A percentile compares a stretch with the other conserved stretches of the same genome.
Evolutionary conservation across 1,284 basidiomycete genomes (phyloP).

Genomic region (Fomitopsis pinicola): DNA sequence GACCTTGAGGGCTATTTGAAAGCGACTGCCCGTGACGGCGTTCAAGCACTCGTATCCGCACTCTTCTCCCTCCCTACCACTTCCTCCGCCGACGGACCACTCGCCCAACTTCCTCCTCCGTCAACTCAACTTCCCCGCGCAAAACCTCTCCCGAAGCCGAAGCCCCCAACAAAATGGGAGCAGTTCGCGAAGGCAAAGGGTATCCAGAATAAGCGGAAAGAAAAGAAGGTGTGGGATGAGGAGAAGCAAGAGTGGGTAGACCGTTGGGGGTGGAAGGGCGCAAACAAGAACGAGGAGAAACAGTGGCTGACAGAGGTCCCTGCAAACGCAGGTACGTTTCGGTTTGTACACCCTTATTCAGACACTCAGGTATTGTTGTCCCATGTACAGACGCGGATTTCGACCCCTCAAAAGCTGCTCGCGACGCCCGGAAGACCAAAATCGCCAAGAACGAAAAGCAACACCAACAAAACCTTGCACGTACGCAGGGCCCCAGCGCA

Average conservation of each 20-base stretch:
- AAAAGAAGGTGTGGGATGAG: conserved; percentile 92
- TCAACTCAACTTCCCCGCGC: conserved; percentile 80
- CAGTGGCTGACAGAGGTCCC: conserved; percentile 95
- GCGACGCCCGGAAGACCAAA: conserved; percentile 75
- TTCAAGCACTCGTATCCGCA: conserved; percentile 76
- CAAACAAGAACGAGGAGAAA: conserved; percentile 85
- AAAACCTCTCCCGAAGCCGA: conserved; percentile 91
- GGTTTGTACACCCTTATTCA: too few relatives aligned
- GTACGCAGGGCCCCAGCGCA: conserved; percentile 34
- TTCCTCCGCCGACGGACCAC: conserved; percentile 77
- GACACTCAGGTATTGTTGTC: too few relatives aligned
- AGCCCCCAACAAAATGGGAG: conserved; percentile 96
- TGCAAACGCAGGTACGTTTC: conserved; percentile 70
- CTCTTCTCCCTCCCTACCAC: conserved; percentile 84
- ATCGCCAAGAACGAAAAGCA: conserved; percentile 86
- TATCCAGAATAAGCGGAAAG: conserved; percentile 78
- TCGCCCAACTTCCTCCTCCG: conserved; percentile 79
- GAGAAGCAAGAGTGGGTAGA: conserved; percentile 92
- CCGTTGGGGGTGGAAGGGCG: conserved; percentile 88
- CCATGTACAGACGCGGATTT: conserved; percentile 55
- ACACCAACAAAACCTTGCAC: conserved; percentile 74
- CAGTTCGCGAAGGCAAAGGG: conserved; percentile 93
- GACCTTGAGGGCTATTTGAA: conserved; percentile 81
- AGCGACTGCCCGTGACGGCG: conserved; percentile 80
- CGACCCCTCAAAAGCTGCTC: conserved; percentile 77